These are phyloP conservation scores for Parastagonospora nodorum DNA, from an alignment of 2,329 filamentous ascomycete genomes.

Conservation along the genomic window DNA sequence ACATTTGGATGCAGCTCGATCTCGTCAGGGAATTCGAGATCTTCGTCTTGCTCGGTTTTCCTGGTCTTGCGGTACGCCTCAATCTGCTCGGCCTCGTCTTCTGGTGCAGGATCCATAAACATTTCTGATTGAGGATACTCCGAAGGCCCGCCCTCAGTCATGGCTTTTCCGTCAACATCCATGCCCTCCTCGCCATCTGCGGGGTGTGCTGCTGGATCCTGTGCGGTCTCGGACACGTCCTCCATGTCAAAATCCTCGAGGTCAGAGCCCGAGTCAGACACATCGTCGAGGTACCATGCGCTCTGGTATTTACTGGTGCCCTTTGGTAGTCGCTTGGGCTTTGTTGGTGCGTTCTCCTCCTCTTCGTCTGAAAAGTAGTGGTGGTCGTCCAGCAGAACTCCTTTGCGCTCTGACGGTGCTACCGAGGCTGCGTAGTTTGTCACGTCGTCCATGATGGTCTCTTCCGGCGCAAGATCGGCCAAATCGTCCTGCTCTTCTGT, in stretches of 20 bases:
- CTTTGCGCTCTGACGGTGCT: conserved; percentile 65
- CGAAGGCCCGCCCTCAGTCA: conserved; percentile 79
- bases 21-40: conserved; percentile 95
- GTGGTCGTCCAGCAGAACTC: conserved; percentile 92
- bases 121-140: conserved; percentile 94
- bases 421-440: conserved; percentile 54
- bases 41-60: conserved; percentile 81
- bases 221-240: conserved; percentile 58
- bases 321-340: conserved; percentile 78
- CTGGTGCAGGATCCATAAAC: conserved; percentile 78
- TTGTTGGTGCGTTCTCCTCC: conserved; percentile 60
- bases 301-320: conserved; percentile 94
- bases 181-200: conserved; percentile 81
- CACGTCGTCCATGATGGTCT: conserved; percentile 75
- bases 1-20: conserved; percentile 92
- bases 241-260: conserved; percentile 67
- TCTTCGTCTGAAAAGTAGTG: conserved; percentile 97
- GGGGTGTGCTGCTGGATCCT: conserved; percentile 64
- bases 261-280: conserved; percentile 85
- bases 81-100: conserved; percentile 83
- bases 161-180: conserved; percentile 56
- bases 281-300: conserved; percentile 86
- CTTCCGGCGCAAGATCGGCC: conserved; percentile 83
- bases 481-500: conserved; percentile 82
- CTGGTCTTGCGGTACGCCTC: conserved; percentile 80